Evolutionary conservation across 768 basidiomycete species (phyloP).

Genomic region (Tricholoma flavovirens): DNA sequence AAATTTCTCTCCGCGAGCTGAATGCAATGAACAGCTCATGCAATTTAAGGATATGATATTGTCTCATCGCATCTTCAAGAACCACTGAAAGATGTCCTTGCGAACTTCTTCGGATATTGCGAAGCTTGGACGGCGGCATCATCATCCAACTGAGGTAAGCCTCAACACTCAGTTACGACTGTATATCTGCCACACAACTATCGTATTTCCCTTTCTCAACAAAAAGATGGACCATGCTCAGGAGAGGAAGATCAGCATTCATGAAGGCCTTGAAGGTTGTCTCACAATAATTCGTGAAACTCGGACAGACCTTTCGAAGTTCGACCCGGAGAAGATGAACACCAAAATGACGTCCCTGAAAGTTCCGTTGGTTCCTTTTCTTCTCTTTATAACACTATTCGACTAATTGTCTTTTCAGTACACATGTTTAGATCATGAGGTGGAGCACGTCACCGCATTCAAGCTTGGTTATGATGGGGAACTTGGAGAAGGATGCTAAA

Average conservation of each 20-base stretch:
- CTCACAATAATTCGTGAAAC: constrained; percentile 19
- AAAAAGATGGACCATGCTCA: constrained; percentile 33
- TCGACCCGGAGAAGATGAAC: constrained; percentile 24
- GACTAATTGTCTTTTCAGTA: constrained; percentile 17
- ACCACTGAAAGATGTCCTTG: constrained; percentile 29
- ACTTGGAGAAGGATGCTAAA: constrained; percentile 27
- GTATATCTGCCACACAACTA: neutral
- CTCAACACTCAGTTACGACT: neutral
- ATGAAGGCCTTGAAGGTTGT: constrained; percentile 22
- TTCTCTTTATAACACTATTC: neutral
- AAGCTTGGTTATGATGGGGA: too few relatives aligned
- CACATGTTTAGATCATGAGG: constrained; percentile 32
- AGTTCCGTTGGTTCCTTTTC: constrained; percentile 25
- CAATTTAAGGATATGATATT: constrained; percentile 32
- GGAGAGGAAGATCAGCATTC: constrained; percentile 29
- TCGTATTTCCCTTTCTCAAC: constrained; percentile 32
- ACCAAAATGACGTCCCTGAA: constrained; percentile 21
- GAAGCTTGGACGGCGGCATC: constrained; percentile 30
- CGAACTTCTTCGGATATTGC: constrained; percentile 36
- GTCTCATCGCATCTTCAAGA: constrained; percentile 29
- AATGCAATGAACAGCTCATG: constrained; percentile 22
- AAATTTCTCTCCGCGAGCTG: neutral
- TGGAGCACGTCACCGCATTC: constrained; percentile 25
- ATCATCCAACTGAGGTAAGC: constrained; percentile 30
- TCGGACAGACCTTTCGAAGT: constrained; percentile 21